phyloP scores from a whole-genome alignment of 192 early-diverging fungal species.

The Linnemannia zychae region DNA sequence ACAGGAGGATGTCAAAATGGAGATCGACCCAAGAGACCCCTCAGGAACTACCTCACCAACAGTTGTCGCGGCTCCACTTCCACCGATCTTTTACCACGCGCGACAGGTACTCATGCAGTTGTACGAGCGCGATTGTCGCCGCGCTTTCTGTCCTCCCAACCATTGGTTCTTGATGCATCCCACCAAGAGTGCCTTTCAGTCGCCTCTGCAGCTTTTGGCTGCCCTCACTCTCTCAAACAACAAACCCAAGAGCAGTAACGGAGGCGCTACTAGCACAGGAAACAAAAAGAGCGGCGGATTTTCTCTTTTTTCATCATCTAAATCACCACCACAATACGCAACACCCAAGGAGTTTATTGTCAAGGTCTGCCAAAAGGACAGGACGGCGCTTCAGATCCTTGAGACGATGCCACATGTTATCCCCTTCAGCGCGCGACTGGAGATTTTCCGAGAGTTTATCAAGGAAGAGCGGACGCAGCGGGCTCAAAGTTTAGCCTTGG shows the following conservation, averaged over 20 bases:
- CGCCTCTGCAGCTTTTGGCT: slow-evolving; percentile 57
- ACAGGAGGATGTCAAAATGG: slow-evolving; percentile 14
- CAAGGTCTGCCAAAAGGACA: slow-evolving; percentile 56
- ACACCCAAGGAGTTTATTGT: slow-evolving; percentile 57
- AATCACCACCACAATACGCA: slow-evolving; percentile 35
- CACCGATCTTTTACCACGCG: slow-evolving; percentile 62
- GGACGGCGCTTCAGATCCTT: slow-evolving; percentile 71
- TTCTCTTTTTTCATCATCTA: slow-evolving; percentile 36
- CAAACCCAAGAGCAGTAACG: slow-evolving; percentile 32
- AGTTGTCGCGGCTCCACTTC: slow-evolving; percentile 20
- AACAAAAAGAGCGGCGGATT: slow-evolving; percentile 23
- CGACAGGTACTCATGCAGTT: slow-evolving; percentile 78
- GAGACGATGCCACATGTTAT: slow-evolving; percentile 90
- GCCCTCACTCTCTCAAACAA: slow-evolving; percentile 37
- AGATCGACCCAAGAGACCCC: not conserved
- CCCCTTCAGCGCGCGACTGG: slow-evolving; percentile 87
- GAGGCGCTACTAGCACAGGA: not conserved
- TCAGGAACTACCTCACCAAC: not conserved
- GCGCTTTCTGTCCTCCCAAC: slow-evolving; percentile 68
- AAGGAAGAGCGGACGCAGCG: slow-evolving; percentile 64
- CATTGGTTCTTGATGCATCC: slow-evolving; percentile 71
- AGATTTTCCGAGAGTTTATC: slow-evolving; percentile 86
- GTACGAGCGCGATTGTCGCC: slow-evolving; percentile 70
- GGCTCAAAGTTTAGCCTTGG: slow-evolving; percentile 17
- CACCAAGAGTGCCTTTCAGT: slow-evolving; percentile 49